Conservation (phyloP, 768 basidiomycete genomes). For the Infundibulicybe gibba region DNA sequence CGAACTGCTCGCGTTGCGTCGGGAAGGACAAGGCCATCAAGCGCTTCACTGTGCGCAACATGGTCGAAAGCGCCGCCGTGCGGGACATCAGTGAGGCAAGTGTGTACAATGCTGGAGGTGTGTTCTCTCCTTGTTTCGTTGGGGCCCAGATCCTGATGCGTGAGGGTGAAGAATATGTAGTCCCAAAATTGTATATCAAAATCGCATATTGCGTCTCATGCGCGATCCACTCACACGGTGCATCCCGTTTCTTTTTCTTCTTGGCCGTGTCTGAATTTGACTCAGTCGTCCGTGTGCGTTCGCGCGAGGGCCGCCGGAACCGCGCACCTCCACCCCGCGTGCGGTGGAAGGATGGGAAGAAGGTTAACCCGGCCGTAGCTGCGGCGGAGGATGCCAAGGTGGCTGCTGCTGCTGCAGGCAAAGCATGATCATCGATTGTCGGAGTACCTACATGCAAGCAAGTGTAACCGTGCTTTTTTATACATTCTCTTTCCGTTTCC, state of each 20-base stretch:
- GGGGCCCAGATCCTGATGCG: not conserved
- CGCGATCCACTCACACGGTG: constrained; percentile 98
- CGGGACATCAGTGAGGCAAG: constrained; percentile 96
- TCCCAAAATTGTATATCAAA: constrained; percentile 98
- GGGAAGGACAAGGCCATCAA: constrained; percentile 99
- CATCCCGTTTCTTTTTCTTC: constrained; percentile 20
- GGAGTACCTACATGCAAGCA: too few species aligned
- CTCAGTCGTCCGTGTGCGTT: constrained; percentile 97
- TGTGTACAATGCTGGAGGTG: constrained; percentile 72
- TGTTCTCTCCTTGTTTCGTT: constrained; percentile 19
- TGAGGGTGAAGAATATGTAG: constrained; percentile 73
- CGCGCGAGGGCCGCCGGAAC: constrained; percentile 93
- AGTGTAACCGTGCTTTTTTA: constrained; percentile 7
- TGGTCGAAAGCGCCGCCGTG: constrained; percentile 98
- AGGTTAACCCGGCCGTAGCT: constrained; percentile 93
- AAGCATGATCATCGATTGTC: constrained; percentile 33
- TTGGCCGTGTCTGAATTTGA: not conserved
- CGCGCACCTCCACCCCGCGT: constrained; percentile 95
- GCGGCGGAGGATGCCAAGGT: constrained; percentile 89
- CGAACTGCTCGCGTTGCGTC: constrained; percentile 98
- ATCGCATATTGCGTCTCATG: constrained; percentile 98
- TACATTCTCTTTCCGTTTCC: constrained; percentile 5
- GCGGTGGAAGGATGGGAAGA: constrained; percentile 94
- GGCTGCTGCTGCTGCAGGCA: constrained; percentile 41
- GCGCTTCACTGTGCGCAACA: constrained; percentile 98